These are phyloP conservation scores for Alternaria consortialis DNA, from an alignment of 2,329 filamentous ascomycete species.

Conservation along the genomic window DNA sequence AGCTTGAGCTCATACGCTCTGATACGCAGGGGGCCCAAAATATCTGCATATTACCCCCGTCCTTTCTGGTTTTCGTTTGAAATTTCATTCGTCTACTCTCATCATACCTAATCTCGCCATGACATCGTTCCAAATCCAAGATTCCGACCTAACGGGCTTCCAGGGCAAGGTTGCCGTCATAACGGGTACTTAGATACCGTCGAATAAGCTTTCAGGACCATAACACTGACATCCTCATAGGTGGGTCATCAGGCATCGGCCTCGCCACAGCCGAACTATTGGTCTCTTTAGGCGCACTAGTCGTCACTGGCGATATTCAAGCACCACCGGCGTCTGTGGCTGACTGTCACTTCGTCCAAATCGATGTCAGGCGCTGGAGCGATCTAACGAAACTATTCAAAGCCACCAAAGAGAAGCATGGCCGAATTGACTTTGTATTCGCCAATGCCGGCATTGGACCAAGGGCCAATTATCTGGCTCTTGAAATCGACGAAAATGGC, in stretches of 20 bases:
- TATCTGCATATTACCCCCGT: constrained; percentile 14
- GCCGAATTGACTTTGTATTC: constrained; percentile 59
- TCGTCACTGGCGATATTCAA: constrained; percentile 64
- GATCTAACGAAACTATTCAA: constrained; percentile 63
- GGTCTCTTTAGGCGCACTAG: constrained; percentile 62
- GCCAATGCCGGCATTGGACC: constrained; percentile 66
- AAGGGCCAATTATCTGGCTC: constrained; percentile 57
- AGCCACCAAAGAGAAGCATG: constrained; percentile 54
- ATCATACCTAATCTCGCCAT: constrained; percentile 16
- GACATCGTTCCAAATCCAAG: constrained; percentile 33
- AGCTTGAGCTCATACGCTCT: not conserved
- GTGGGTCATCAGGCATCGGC: constrained; percentile 68
- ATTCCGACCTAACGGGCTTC: constrained; percentile 28
- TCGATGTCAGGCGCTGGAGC: constrained; percentile 61
- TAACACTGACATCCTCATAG: constrained; percentile 36
- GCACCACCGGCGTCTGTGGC: constrained; percentile 36
- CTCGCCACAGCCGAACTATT: constrained; percentile 63
- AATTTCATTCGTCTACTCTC: constrained; percentile 1
- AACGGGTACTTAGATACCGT: constrained; percentile 22
- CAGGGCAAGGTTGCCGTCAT: constrained; percentile 33
- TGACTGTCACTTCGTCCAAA: constrained; percentile 37
- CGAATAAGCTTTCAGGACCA: not conserved
- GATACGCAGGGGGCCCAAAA: not conserved
- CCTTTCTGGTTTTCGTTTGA: not conserved
- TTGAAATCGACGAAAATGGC: constrained; percentile 60